phyloP scores from a whole-genome alignment of 1,284 basidiomycete species.

The Chondrostereum purpureum region DNA sequence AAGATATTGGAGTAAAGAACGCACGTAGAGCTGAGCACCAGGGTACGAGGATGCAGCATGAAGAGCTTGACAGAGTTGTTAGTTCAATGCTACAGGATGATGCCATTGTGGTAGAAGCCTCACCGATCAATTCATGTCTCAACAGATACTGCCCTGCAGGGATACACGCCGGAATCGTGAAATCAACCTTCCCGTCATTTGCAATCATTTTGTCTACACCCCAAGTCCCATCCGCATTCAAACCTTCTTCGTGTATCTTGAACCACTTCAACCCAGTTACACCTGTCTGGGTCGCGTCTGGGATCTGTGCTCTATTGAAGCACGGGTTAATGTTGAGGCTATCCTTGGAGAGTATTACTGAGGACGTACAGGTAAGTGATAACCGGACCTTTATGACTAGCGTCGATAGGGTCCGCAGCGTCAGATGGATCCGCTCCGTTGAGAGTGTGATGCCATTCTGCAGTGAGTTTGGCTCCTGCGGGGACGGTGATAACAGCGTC shows the following conservation, averaged over 20 bases:
- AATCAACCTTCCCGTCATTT: slow-evolving; percentile 37
- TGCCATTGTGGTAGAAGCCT: slow-evolving; percentile 43
- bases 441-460: slow-evolving; percentile 49
- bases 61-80: slow-evolving; percentile 21
- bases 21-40: slow-evolving; percentile 46
- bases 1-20: slow-evolving; percentile 9
- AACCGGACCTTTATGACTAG: slow-evolving; percentile 48
- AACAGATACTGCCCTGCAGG: slow-evolving; percentile 34
- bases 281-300: slow-evolving; percentile 30
- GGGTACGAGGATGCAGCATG: slow-evolving; percentile 33
- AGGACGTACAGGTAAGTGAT: slow-evolving; percentile 47
- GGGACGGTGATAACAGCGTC: slow-evolving; percentile 43
- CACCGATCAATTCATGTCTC: slow-evolving; percentile 20
- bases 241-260: slow-evolving; percentile 35
- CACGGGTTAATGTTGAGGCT: slow-evolving; percentile 4
- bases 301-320: slow-evolving; percentile 26
- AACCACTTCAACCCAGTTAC: slow-evolving; percentile 52
- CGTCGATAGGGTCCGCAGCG: slow-evolving; percentile 43
- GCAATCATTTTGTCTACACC: slow-evolving; percentile 34
- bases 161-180: slow-evolving; percentile 34
- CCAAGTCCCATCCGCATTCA: slow-evolving; percentile 19
- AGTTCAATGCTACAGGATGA: slow-evolving; percentile 13
- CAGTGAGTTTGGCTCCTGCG: slow-evolving; percentile 42
- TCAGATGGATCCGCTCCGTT: slow-evolving; percentile 37
- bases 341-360: slow-evolving; percentile 2